These are phyloP conservation scores for Argentina anserina DNA, from an alignment of 306 rosid species.

Conservation along the genomic window DNA sequence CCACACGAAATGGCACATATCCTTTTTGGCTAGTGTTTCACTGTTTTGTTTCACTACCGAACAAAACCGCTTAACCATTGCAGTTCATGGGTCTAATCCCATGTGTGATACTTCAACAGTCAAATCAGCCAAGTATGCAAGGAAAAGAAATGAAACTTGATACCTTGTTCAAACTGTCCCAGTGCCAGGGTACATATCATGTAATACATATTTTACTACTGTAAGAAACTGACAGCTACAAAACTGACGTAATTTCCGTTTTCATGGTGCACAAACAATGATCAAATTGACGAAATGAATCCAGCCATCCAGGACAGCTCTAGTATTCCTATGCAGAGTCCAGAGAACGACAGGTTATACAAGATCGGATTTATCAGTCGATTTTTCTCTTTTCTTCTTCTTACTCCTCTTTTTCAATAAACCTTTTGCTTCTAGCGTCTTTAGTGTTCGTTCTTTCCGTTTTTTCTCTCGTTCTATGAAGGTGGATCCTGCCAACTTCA, in stretches of 20 bases:
- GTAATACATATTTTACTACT: not conserved
- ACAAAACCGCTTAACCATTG: not conserved
- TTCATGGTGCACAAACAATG: not conserved
- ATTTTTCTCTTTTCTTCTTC: slow-evolving; percentile 44
- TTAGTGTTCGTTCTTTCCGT: slow-evolving; percentile 60
- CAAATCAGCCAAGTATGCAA: not conserved
- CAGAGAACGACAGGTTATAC: not conserved
- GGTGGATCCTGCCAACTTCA: slow-evolving; percentile 84
- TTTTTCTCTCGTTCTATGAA: slow-evolving; percentile 72
- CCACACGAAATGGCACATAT: not conserved
- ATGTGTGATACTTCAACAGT: not conserved
- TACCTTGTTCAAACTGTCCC: not conserved
- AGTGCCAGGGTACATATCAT: not conserved
- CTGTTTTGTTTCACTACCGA: too few species aligned
- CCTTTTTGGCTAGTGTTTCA: too few species aligned
- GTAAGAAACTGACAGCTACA: not conserved
- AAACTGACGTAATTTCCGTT: not conserved
- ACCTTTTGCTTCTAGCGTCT: slow-evolving; percentile 65
- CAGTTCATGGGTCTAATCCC: not conserved
- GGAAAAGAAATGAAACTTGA: not conserved
- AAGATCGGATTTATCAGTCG: slow-evolving; percentile 6
- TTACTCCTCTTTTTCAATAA: slow-evolving; percentile 47
- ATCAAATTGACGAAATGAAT: not conserved
- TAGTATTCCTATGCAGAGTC: not conserved
- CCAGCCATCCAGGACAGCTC: not conserved